Evolutionary conservation across 768 basidiomycete species (phyloP), one percentile per base, ranked within the genome.

Genomic region (Paxillus involutus): DNA sequence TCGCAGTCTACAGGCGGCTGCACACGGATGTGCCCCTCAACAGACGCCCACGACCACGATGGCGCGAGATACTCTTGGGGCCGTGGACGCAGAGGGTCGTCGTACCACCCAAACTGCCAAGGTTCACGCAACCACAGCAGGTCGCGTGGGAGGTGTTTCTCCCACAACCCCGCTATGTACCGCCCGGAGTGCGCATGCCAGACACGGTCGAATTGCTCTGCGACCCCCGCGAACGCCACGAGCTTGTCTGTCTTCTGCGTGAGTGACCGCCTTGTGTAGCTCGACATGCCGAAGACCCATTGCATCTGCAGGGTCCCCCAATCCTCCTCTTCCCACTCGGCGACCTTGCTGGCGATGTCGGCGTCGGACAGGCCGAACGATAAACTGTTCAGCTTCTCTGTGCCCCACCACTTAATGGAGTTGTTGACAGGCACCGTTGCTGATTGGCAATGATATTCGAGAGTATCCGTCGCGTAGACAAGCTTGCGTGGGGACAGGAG

Each of bases 1-100:
- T n/a, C n/a, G n/a, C n/a, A n/a, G n/a, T n/a, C n/a, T n/a, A n/a
- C n/a, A n/a, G n/a, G n/a, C n/a, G n/a, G n/a, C n/a, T n/a, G n/a
- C n/a, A n/a, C n/a, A n/a, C n/a, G n/a, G 4, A 30, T 30, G 4
- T 30, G 5, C 5, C 30, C 30, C 4, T 30, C 30, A 4, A 9
- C 9, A 4, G 30, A 16, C 24, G 50, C 42, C 50, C 50, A 51
- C 24, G 50, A 51, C 42, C 50, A 51, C 5, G 50, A 44, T 24
- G 41, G 41, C 10, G 50, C 41, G 32, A 10, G 16, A 14, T 39
- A 33, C 2, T 43, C n/a, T 9, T 21, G 9, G 11, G 40, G 21
- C 32, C 7, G 12, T 8, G 33, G 45, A 16, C 45, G 17, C 6
- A 47, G 16, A 6, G 14, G 30, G 12, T 17, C 17, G 9, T 32